Conservation (phyloP, 2,329 filamentous ascomycete genomes). For the Trichoderma semiorbis region DNA sequence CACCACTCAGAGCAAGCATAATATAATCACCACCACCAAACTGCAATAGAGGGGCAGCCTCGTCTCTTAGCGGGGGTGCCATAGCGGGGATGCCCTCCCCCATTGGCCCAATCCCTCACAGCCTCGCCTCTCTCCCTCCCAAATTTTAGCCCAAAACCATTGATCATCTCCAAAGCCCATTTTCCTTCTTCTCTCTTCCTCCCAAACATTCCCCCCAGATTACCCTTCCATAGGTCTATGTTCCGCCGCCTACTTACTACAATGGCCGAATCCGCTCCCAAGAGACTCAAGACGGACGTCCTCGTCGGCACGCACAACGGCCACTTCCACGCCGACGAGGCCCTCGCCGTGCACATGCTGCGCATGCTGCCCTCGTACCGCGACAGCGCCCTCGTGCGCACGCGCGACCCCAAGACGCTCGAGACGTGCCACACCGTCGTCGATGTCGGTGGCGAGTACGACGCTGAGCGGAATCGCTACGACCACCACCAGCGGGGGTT, state of each 20-base stretch:
- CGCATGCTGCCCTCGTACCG: conserved; percentile 80
- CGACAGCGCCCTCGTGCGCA: conserved; percentile 72
- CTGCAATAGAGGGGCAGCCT: not conserved
- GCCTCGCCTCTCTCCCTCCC: not conserved
- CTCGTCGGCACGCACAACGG: conserved; percentile 94
- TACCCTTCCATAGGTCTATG: conserved; percentile 24
- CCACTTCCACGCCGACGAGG: conserved; percentile 98
- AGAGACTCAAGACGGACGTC: conserved; percentile 74
- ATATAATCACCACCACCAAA: not conserved
- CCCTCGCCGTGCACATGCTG: conserved; percentile 93
- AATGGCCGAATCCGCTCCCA: conserved; percentile 64
- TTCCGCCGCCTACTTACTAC: conserved; percentile 30
- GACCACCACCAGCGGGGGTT: conserved; percentile 98
- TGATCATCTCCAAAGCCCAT: not conserved
- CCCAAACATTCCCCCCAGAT: too few relatives aligned
- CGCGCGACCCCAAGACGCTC: conserved; percentile 76
- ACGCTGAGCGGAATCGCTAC: conserved; percentile 71
- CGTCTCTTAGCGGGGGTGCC: not conserved
- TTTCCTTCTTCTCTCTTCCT: not conserved
- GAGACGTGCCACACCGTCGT: conserved; percentile 89
- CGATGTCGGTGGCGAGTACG: conserved; percentile 95
- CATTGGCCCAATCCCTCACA: not conserved
- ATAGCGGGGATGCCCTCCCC: not conserved
- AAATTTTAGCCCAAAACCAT: not conserved
- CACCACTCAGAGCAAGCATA: not conserved